Evolutionary conservation across 768 basidiomycete genomes (phyloP).

Genomic region (Hortiboletus flavorubellus): DNA sequence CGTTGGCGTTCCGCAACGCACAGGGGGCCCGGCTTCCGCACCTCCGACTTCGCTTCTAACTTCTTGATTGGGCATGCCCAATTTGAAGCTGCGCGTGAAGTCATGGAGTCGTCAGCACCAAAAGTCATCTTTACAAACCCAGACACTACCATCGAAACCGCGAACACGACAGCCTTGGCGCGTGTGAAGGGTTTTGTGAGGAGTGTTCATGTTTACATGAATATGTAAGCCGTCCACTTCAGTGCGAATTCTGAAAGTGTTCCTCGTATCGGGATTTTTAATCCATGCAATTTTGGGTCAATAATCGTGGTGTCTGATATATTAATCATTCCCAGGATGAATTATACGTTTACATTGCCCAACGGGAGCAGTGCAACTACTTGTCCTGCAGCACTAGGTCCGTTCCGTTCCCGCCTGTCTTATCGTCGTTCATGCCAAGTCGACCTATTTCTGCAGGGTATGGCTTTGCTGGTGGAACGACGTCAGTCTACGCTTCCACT

Average conservation of each 20-base stretch:
- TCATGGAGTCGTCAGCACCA: constrained; percentile 46
- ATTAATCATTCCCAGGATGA: constrained; percentile 42
- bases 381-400: constrained; percentile 78
- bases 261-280: neutral
- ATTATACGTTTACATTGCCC: constrained; percentile 57
- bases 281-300: neutral
- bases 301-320: neutral
- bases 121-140: constrained; percentile 13
- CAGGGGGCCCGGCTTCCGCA: constrained; percentile 73
- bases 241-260: neutral
- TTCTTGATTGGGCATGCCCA: constrained; percentile 67
- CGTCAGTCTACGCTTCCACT: constrained; percentile 43
- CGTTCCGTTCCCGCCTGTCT: constrained; percentile 14
- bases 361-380: constrained; percentile 68
- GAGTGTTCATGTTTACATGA: constrained; percentile 66
- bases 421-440: constrained; percentile 1
- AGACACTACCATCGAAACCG: constrained; percentile 18
- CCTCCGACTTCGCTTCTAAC: constrained; percentile 76
- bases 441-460: constrained; percentile 44
- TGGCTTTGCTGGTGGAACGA: constrained; percentile 77
- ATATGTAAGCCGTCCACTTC: constrained; percentile 51
- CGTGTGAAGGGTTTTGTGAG: constrained; percentile 58
- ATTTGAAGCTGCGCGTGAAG: constrained; percentile 60
- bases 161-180: constrained; percentile 30
- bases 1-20: neutral